Base-by-base conservation (phyloP, 805 yeast species). In the Lipomyces sp. region DNA sequence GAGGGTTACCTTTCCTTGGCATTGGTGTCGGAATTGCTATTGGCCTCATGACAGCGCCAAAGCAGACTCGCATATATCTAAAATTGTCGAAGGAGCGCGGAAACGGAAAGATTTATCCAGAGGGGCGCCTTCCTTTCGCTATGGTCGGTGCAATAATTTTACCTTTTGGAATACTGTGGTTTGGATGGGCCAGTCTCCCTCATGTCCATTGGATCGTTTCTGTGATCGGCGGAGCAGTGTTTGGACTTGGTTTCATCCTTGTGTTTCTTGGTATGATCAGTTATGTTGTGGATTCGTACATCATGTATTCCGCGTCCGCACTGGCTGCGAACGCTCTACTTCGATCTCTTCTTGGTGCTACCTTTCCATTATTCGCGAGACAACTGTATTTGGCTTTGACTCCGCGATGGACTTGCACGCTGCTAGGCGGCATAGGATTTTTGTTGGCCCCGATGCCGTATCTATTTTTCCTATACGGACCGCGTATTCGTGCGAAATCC, bases 201-300 rank as follows among this genome's bases (percentile, higher is more conserved):
- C 63, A 74, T 26, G 61, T 80, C 37, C 79, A 72, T 49, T 83
- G 84, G 83, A 72, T 82, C 36, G 76, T 80, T 73, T 84, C 86
- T 0, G 70, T 72, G 26, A 68, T 82, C 23, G 89, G 88, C 3
- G 73, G 81, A 16, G 75, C 70, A 3, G 69, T 83, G 18, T 83
- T 81, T 64, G 82, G 83, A 1, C 75, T 76, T 61, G 80, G 80
- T 2, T 65, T 81, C 29, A 75, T 81, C 49, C 77, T 80, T 4
- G 80, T 81, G 13, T 84, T 84, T 68, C 84, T 80, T 58, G 72
- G 80, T 16, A 75, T 81, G 53, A 82, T 82, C 58, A 76, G 77
- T 57, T 84, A 84, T 59, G 70, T 84, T 59, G 83, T 84, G 39
- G 87, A 84, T 55, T 78, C 82, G 75, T 83, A 81, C 62, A 80